These are phyloP conservation scores for Nicotiana tabacum DNA, from an alignment of 257 asterid genomes.

Conservation along the genomic window DNA sequence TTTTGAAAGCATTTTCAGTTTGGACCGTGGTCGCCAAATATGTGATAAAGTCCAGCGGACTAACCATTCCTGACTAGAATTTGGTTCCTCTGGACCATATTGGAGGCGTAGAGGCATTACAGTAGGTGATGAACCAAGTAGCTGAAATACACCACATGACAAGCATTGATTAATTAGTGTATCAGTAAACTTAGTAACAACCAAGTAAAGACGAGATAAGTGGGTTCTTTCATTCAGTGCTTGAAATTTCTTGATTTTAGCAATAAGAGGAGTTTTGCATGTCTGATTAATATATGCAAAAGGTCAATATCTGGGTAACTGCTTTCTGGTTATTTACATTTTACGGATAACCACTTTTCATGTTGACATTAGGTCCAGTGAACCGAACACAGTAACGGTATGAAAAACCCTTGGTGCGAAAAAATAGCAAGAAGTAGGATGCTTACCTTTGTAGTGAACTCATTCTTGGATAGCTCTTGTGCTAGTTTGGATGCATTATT, in stretches of 20 bases:
- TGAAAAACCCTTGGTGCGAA: not conserved
- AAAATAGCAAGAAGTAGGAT: not conserved
- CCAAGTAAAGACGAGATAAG: not conserved
- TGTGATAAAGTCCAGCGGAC: conserved; percentile 50
- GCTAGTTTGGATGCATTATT: conserved; percentile 3
- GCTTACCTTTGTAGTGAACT: conserved; percentile 31
- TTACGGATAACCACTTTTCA: not conserved
- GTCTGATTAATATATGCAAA: not conserved
- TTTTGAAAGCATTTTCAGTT: conserved; percentile 14
- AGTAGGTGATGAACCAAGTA: conserved; percentile 36
- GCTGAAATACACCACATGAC: conserved; percentile 27
- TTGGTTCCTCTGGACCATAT: conserved; percentile 41
- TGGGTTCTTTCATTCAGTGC: not conserved
- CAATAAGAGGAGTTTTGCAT: not conserved
- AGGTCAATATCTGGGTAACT: not conserved
- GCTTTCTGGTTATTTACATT: not conserved
- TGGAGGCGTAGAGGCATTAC: conserved; percentile 42
- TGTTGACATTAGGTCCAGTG: not conserved
- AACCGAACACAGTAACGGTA: not conserved
- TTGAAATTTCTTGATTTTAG: not conserved
- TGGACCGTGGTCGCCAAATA: conserved; percentile 30
- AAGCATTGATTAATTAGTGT: not conserved
- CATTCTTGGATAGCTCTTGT: conserved; percentile 24
- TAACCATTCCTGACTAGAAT: conserved; percentile 56
- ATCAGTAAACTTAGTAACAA: not conserved